Conservation (phyloP, 768 basidiomycete species). For the Leccinum sublutescens region DNA sequence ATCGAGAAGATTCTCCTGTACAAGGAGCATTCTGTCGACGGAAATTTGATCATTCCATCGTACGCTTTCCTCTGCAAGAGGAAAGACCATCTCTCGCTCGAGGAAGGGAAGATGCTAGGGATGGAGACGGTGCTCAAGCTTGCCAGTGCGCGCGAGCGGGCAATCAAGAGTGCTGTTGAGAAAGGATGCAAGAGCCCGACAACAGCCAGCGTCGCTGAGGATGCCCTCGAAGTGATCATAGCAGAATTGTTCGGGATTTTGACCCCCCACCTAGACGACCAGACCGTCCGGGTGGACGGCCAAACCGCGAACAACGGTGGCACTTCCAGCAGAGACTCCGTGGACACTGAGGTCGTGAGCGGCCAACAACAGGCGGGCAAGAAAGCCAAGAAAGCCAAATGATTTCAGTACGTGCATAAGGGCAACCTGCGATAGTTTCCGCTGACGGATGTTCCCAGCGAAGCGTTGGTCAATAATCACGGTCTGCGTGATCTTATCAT, state of each 20-base stretch:
- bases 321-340: not conserved
- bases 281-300: not conserved
- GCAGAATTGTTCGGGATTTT: conserved; percentile 32
- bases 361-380: not conserved
- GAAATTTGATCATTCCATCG: conserved; percentile 45
- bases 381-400: too few relatives aligned
- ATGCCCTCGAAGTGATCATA: conserved; percentile 29
- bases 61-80: conserved; percentile 55
- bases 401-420: not conserved
- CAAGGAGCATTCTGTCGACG: conserved; percentile 49
- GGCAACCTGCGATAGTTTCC: not conserved
- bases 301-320: conserved; percentile 6
- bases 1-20: conserved; percentile 59
- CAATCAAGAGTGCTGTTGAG: conserved; percentile 31
- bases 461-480: not conserved
- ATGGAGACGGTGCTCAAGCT: conserved; percentile 53
- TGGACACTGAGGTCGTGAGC: not conserved
- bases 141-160: conserved; percentile 51
- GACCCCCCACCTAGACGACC: conserved; percentile 4
- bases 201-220: conserved; percentile 25
- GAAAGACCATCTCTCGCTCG: conserved; percentile 46
- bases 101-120: conserved; percentile 58
- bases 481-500: not conserved
- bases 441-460: conserved; percentile 5
- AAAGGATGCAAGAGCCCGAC: too few relatives aligned